Conservation (phyloP, 2,329 filamentous ascomycete genomes). For the Shiraia bambusicola region DNA sequence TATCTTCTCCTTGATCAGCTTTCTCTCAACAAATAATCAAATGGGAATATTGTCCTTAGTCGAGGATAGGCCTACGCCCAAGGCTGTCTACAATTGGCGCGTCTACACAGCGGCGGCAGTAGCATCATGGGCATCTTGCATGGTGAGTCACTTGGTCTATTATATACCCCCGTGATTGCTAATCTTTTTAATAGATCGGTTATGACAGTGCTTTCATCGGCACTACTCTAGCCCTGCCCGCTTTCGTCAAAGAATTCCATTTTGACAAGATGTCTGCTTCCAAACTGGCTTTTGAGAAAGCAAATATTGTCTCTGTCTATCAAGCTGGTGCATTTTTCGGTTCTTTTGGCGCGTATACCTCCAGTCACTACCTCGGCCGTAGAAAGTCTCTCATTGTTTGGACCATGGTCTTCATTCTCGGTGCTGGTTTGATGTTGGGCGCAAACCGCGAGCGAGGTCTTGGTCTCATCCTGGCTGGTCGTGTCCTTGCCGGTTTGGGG, state of each 20-base stretch:
- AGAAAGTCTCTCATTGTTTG: conserved; percentile 62
- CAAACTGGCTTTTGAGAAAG: conserved; percentile 58
- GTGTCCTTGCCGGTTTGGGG: conserved; percentile 56
- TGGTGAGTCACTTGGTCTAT: conserved; percentile 15
- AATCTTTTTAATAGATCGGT: conserved; percentile 20
- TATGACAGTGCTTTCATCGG: conserved; percentile 74
- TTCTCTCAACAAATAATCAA: too few species aligned
- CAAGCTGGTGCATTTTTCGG: conserved; percentile 81
- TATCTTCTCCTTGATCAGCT: too few species aligned
- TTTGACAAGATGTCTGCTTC: conserved; percentile 53
- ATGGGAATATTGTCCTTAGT: too few species aligned
- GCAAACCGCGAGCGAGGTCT: conserved; percentile 49
- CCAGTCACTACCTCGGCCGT: conserved; percentile 65
- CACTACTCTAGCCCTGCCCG: conserved; percentile 66
- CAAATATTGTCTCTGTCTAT: conserved; percentile 75
- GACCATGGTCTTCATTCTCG: conserved; percentile 65
- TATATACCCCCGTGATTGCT: too few species aligned
- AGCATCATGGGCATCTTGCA: conserved; percentile 56
- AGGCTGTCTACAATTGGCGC: conserved; percentile 58
- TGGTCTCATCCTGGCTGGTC: conserved; percentile 54
- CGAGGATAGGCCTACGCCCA: conserved; percentile 48
- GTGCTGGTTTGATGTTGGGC: conserved; percentile 48
- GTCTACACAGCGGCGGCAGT: conserved; percentile 56
- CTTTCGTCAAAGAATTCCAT: conserved; percentile 67
- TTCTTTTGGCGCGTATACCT: conserved; percentile 65